Percentiles rank a stretch among this genome's conserved stretches.
Evolutionary conservation across 163 green algal genomes (phyloP).

Genomic region (Chloromonas sp.): DNA sequence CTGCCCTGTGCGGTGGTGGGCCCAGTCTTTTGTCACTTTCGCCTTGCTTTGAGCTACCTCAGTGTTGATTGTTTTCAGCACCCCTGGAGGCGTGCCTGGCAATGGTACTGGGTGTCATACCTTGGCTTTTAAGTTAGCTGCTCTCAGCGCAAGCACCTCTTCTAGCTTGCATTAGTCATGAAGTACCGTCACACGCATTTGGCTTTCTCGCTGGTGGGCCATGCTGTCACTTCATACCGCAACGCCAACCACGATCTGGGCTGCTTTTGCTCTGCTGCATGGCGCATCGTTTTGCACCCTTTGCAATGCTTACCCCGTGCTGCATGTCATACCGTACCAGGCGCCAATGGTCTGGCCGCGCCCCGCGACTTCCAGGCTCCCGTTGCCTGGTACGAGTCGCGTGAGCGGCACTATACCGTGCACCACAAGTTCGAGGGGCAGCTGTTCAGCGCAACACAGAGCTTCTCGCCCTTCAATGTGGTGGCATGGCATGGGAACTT

Average conservation of each 20-base stretch:
- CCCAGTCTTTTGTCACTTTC: not conserved
- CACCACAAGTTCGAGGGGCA: conserved; percentile 61
- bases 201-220: too few relatives aligned
- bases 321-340: conserved; percentile 28
- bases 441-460: conserved; percentile 70
- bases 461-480: conserved; percentile 91
- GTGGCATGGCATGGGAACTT: conserved; percentile 45
- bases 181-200: too few relatives aligned
- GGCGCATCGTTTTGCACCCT: too few relatives aligned
- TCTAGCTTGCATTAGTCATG: too few relatives aligned
- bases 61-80: not conserved
- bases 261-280: too few relatives aligned
- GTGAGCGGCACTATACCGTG: not conserved
- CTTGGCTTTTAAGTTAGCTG: too few relatives aligned
- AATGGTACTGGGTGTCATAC: too few relatives aligned
- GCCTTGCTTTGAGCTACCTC: not conserved
- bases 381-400: conserved; percentile 76
- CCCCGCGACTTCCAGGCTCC: conserved; percentile 82
- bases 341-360: conserved; percentile 86
- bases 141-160: too few relatives aligned
- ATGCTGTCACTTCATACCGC: too few relatives aligned
- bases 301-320: not conserved
- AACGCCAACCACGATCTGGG: too few relatives aligned
- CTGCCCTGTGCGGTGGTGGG: not conserved
- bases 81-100: too few relatives aligned